Evolutionary conservation across 768 basidiomycete species (phyloP).

Genomic region (Tulasnella calospora): DNA sequence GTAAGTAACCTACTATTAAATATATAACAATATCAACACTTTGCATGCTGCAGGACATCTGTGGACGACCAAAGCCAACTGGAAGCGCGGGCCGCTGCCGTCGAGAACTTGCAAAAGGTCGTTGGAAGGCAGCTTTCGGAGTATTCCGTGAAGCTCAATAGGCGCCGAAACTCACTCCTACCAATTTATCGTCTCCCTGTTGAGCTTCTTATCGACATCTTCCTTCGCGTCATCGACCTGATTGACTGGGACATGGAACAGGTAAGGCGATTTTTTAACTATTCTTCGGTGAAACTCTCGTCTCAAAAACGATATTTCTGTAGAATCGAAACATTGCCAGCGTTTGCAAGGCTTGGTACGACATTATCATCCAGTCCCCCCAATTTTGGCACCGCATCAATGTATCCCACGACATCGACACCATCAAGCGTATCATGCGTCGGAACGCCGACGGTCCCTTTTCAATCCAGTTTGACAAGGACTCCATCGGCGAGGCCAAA

Average conservation of each 20-base stretch:
- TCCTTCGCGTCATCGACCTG: neutral
- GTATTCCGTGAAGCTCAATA: neutral
- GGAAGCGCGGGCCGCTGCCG: constrained; percentile 1
- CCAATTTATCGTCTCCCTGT: neutral
- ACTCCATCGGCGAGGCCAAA: neutral
- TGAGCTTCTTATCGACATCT: constrained; percentile 1
- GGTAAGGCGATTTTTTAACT: neutral
- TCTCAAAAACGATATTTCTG: neutral
- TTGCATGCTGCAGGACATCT: neutral
- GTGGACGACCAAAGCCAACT: neutral
- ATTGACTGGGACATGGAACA: constrained; percentile 5
- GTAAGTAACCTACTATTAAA: neutral
- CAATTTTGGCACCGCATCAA: constrained; percentile 7
- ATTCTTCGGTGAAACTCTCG: neutral
- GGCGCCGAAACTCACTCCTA: neutral
- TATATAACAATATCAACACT: neutral
- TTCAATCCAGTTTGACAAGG: neutral
- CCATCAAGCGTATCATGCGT: neutral
- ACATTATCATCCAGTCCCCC: neutral
- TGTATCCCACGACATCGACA: neutral
- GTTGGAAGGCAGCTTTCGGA: neutral
- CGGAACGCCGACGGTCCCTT: neutral
- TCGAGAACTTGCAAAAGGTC: neutral
- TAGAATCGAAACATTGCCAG: neutral
- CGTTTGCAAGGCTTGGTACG: neutral